phyloP scores from a whole-genome alignment of 352 stramenopile species.

The Phytophthora tubulina region DNA sequence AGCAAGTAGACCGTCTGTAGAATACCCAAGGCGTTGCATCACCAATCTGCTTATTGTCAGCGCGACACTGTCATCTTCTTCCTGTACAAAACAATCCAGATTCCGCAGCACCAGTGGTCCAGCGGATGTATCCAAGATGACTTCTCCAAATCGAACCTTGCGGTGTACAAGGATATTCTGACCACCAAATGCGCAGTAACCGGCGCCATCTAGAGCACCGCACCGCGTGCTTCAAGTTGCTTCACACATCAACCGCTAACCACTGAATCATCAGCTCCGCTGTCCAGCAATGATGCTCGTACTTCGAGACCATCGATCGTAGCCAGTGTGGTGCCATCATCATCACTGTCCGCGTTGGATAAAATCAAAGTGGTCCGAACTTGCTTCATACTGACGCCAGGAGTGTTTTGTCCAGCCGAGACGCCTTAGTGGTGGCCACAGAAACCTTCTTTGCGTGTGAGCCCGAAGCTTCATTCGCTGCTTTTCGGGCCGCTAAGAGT shows the following conservation, averaged over 20 bases:
- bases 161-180: neutral
- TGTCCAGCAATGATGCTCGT: neutral
- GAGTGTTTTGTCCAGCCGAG: no score
- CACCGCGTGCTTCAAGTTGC: neutral
- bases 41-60: neutral
- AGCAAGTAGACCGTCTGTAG: neutral
- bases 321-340: neutral
- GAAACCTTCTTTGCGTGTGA: neutral
- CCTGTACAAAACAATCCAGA: neutral
- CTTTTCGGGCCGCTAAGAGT: neutral
- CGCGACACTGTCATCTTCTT: neutral
- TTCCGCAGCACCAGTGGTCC: neutral
- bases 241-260: neutral
- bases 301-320: neutral
- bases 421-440: neutral
- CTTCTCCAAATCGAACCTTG: neutral
- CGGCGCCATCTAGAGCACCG: neutral
- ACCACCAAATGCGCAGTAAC: neutral
- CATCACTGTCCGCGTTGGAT: neutral
- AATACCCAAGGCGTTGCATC: neutral
- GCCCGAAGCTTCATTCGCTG: neutral
- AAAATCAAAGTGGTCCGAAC: neutral
- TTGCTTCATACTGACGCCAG: neutral
- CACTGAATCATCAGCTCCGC: neutral
- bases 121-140: neutral